Base-by-base conservation (phyloP, 2,329 filamentous ascomycete genomes). In the Cyphellophora europaea region DNA sequence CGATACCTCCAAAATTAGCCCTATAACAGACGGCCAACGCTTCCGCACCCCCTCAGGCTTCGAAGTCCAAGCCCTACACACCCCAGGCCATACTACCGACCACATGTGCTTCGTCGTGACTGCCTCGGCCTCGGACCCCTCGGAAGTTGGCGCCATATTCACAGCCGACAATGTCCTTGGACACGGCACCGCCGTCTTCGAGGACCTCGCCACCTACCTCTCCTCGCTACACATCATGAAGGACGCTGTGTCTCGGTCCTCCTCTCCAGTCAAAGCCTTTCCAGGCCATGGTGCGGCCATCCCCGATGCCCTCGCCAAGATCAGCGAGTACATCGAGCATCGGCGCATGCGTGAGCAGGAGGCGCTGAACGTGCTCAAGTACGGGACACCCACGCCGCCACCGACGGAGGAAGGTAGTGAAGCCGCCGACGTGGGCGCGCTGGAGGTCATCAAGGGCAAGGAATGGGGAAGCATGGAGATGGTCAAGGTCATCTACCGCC, bases 141-240 rank as follows among this genome's bases (percentile, higher is more conserved):
- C 27, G 5, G 83, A 93, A 48, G 71, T 93, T 51, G 71, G 85
- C 48, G 79, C 83, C 27, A 77, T 94, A 63, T 91, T 94, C 56
- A 93, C 86, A 0, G 87, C 81, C 5, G 87, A 94, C 58, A 93
- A 89, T 53, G 80, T 94, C 2, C 69, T 94, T 2, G 87, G 87
- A 1, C 83, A 93, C 41, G 86, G 86, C 10, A 93, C 84, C 2
- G 78, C 82, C 3, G 84, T 91, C 0, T 93, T 93, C 47, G 84
- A 93, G 55, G 75, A 91, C 44, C 66, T 93, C 6, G 56, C 62
- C 1, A 61, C 64, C 0, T 94, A 93, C 53, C 63, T 93, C 43
- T 53, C 57, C 13, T 85, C 77, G 40, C 64, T 94, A 10, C 66
- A 75, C 25, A 68, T 67, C 44, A 91, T 93, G 85, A 43, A 47